Evolutionary conservation across 768 basidiomycete species (phyloP).

Genomic region (Collybiopsis luxurians): DNA sequence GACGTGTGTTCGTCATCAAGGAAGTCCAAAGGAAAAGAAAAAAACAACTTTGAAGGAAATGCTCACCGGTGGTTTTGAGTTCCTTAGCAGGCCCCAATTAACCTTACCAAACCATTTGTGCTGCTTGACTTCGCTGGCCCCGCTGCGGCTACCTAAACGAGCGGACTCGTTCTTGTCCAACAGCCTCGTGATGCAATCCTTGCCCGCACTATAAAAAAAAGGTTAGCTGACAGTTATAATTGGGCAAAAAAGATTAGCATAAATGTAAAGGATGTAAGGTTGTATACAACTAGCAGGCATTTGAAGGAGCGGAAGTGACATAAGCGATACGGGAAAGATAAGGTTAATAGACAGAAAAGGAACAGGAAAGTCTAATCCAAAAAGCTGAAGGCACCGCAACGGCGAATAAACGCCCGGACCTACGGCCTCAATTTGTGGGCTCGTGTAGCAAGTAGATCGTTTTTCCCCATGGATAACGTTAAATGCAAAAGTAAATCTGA

Average conservation of each 20-base stretch:
- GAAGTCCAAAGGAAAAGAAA: neutral
- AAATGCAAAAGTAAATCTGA: slow-evolving; percentile 7
- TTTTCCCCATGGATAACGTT: neutral
- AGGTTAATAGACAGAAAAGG: slow-evolving; percentile 2
- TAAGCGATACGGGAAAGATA: slow-evolving; percentile 1
- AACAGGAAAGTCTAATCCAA: neutral
- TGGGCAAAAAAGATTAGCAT: slow-evolving; percentile 1
- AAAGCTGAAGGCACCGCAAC: neutral
- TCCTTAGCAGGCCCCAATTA: slow-evolving; percentile 94
- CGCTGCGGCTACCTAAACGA: slow-evolving; percentile 86
- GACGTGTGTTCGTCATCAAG: slow-evolving; percentile 3
- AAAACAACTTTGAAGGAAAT: slow-evolving; percentile 7
- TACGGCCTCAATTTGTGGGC: neutral
- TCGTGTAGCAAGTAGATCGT: neutral
- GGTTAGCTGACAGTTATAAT: neutral
- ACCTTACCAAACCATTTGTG: slow-evolving; percentile 98
- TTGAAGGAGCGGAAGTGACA: slow-evolving; percentile 2
- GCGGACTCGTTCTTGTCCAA: slow-evolving; percentile 90
- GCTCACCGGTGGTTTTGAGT: slow-evolving; percentile 90
- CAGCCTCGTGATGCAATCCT: slow-evolving; percentile 82
- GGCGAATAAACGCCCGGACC: slow-evolving; percentile 5
- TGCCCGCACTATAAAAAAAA: slow-evolving; percentile 62
- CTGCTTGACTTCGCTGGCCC: slow-evolving; percentile 97
- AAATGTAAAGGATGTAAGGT: neutral
- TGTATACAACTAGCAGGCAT: neutral